phyloP scores from a whole-genome alignment of 1,139 yeast genomes.

The Saccharomyces hybrid region DNA sequence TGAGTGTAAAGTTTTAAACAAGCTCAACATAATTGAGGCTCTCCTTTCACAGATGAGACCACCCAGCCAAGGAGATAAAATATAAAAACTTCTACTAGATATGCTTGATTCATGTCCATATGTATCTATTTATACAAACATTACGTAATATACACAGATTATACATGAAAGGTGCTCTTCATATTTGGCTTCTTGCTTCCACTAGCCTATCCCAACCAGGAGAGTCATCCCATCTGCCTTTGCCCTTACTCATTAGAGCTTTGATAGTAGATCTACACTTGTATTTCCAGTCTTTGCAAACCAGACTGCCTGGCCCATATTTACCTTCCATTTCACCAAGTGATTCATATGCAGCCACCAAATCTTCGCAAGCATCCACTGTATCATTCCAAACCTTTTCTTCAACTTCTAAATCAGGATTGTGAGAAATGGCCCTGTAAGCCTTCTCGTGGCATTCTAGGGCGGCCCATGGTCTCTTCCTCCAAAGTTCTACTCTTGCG shows the following conservation, averaged over 20 bases:
- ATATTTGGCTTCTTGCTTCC: conserved; percentile 40
- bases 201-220: conserved; percentile 66
- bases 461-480: conserved; percentile 79
- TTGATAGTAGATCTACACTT: conserved; percentile 70
- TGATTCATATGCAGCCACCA: conserved; percentile 81
- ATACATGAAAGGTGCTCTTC: conserved; percentile 1
- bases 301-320: conserved; percentile 73
- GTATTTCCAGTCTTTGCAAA: conserved; percentile 88
- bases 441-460: conserved; percentile 85
- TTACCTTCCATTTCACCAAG: conserved; percentile 84
- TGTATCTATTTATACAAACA: background rate
- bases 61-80: background rate
- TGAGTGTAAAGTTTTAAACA: background rate
- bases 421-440: conserved; percentile 60
- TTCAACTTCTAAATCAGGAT: conserved; percentile 56
- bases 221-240: conserved; percentile 69
- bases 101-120: background rate
- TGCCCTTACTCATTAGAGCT: conserved; percentile 74
- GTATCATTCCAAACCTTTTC: conserved; percentile 71
- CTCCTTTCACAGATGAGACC: background rate
- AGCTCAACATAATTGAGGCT: background rate
- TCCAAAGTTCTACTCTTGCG: conserved; percentile 82
- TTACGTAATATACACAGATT: background rate
- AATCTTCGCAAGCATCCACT: conserved; percentile 69
- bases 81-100: background rate